These are phyloP conservation scores for Jasminum sambac DNA, from an alignment of 257 asterid species.

Conservation along the genomic window DNA sequence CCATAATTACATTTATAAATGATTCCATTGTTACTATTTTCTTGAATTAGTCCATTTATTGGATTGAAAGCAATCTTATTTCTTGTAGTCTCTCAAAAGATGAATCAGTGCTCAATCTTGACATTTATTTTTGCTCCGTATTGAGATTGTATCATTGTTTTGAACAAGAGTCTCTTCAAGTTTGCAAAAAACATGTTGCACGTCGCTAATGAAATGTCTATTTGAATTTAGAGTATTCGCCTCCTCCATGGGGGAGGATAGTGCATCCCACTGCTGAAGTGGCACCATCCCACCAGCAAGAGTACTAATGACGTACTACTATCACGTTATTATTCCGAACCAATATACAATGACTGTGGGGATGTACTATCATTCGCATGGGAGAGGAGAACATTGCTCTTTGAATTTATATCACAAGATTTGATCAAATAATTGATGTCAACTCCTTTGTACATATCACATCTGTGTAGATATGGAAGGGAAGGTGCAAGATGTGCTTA, in stretches of 20 bases:
- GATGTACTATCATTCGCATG: too few relatives aligned
- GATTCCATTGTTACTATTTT: neutral
- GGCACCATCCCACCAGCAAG: too few relatives aligned
- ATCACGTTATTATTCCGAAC: too few relatives aligned
- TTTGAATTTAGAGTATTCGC: too few relatives aligned
- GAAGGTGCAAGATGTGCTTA: conserved; percentile 65
- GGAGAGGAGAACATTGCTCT: too few relatives aligned
- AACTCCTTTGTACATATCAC: too few relatives aligned
- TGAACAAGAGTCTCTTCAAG: neutral
- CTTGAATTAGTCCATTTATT: neutral
- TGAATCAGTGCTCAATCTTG: neutral
- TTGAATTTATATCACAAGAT: neutral
- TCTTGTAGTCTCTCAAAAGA: neutral
- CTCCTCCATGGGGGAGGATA: too few relatives aligned
- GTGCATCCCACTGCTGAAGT: too few relatives aligned
- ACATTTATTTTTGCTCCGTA: neutral
- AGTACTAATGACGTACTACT: too few relatives aligned
- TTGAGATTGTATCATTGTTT: neutral
- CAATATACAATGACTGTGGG: too few relatives aligned
- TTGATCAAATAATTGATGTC: neutral
- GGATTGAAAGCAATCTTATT: neutral
- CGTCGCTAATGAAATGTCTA: neutral
- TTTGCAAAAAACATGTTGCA: neutral
- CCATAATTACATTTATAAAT: neutral
- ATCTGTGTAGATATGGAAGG: conserved; percentile 75